Percentiles rank a stretch among this genome's conserved stretches.
phyloP scores from a whole-genome alignment of 2,329 filamentous ascomycete species.

The Colletotrichum lentis region DNA sequence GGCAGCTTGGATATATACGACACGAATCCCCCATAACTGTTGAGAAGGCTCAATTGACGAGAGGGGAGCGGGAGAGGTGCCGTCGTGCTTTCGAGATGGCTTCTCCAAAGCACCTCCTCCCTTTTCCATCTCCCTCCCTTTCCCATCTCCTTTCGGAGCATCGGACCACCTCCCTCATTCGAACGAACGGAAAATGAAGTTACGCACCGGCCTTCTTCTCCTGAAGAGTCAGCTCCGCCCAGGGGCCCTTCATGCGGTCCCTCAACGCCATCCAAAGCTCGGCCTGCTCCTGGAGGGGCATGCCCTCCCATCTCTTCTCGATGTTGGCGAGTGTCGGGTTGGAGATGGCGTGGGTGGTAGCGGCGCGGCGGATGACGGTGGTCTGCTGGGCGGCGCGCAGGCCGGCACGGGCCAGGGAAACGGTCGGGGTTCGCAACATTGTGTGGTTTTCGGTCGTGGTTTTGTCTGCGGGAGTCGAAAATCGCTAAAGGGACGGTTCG shows the following conservation, averaged over 20 bases:
- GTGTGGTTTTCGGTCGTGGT: constrained; percentile 40
- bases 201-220: constrained; percentile 99
- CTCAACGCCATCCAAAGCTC: constrained; percentile 98
- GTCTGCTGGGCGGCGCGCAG: constrained; percentile 48
- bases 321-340: constrained; percentile 98
- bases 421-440: constrained; percentile 65
- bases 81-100: neutral
- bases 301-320: constrained; percentile 98
- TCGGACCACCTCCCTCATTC: constrained; percentile 19
- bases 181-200: constrained; percentile 16
- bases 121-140: neutral
- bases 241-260: constrained; percentile 98
- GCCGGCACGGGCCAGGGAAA: constrained; percentile 62
- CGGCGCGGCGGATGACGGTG: constrained; percentile 60
- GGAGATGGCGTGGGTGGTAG: constrained; percentile 89
- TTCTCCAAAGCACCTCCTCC: neutral
- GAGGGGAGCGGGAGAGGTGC: neutral
- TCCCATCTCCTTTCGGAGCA: constrained; percentile 13
- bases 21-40: neutral
- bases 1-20: constrained; percentile 8
- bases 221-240: constrained; percentile 91
- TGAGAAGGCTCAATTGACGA: constrained; percentile 13
- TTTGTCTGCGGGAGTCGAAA: constrained; percentile 33
- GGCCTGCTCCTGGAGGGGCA: constrained; percentile 98
- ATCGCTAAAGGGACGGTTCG: constrained; percentile 39